Conservation (phyloP, 1,284 basidiomycete genomes). For the Calocybe gambosa region DNA sequence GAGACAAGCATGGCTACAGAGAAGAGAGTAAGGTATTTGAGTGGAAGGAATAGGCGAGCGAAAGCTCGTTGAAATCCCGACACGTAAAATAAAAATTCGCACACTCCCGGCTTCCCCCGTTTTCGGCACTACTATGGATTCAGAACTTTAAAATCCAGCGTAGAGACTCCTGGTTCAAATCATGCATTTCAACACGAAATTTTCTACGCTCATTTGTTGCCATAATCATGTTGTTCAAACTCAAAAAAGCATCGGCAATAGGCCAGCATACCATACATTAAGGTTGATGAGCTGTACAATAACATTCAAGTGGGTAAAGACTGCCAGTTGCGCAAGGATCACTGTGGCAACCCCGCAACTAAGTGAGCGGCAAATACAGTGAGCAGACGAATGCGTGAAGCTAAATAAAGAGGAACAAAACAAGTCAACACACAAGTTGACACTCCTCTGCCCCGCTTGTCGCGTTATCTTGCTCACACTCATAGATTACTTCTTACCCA, state of each 20-base stretch:
- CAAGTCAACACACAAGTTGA: slow-evolving; percentile 16
- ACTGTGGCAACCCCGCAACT: too few species aligned
- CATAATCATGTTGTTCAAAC: too few species aligned
- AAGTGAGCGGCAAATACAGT: too few species aligned
- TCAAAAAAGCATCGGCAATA: too few species aligned
- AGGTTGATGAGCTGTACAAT: too few species aligned
- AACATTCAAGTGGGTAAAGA: too few species aligned
- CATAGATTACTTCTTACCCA: neutral
- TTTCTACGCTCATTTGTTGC: neutral
- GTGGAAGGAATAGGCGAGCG: slow-evolving; percentile 18
- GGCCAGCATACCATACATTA: too few species aligned
- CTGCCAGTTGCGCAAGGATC: too few species aligned
- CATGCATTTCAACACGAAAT: too few species aligned
- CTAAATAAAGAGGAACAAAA: slow-evolving; percentile 6
- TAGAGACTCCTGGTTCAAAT: too few species aligned
- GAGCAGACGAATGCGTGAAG: neutral
- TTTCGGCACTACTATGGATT: slow-evolving; percentile 4
- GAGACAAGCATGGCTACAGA: slow-evolving; percentile 64
- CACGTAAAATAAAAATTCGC: slow-evolving; percentile 39
- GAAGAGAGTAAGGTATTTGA: slow-evolving; percentile 22
- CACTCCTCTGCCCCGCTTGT: neutral
- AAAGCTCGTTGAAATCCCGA: slow-evolving; percentile 29
- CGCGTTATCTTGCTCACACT: slow-evolving; percentile 11
- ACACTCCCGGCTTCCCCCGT: slow-evolving; percentile 39
- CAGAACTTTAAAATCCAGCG: too few species aligned